Conservation (phyloP, 768 basidiomycete species). For the Neoboletus magnificus region DNA sequence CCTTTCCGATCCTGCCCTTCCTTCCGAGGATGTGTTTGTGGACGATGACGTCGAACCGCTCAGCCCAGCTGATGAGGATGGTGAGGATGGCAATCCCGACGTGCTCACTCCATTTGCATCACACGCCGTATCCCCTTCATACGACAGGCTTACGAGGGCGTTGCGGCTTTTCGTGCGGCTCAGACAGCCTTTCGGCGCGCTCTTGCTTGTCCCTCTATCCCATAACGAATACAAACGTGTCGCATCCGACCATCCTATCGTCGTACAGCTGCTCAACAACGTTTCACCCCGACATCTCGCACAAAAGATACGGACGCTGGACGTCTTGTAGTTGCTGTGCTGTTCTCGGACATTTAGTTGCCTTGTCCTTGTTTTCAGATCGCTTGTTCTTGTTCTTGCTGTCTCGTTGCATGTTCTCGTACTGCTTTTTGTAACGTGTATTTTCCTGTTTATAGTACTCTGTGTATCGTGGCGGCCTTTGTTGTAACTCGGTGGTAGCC, state of each 20-base stretch:
- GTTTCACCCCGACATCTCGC: no score
- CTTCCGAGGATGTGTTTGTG: not conserved
- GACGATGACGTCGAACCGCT: not conserved
- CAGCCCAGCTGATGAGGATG: not conserved
- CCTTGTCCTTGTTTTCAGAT: not conserved
- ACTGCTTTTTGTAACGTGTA: not conserved
- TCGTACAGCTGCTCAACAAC: not conserved
- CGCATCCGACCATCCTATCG: not conserved
- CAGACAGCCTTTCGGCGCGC: not conserved
- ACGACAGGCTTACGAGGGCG: not conserved
- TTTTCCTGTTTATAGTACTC: no score
- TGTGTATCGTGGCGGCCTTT: no score
- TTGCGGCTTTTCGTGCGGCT: not conserved
- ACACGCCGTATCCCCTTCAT: not conserved
- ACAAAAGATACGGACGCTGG: no score
- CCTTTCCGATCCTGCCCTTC: not conserved
- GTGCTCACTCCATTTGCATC: not conserved
- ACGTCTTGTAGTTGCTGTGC: no score
- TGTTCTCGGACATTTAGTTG: no score
- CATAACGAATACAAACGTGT: not conserved
- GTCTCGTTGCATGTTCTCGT: not conserved
- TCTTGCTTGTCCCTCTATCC: not conserved
- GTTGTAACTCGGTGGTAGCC: no score
- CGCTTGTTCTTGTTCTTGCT: no score
- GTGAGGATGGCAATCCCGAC: not conserved